Evolutionary conservation across 768 basidiomycete species (phyloP).

Genomic region (Suillus americanus): DNA sequence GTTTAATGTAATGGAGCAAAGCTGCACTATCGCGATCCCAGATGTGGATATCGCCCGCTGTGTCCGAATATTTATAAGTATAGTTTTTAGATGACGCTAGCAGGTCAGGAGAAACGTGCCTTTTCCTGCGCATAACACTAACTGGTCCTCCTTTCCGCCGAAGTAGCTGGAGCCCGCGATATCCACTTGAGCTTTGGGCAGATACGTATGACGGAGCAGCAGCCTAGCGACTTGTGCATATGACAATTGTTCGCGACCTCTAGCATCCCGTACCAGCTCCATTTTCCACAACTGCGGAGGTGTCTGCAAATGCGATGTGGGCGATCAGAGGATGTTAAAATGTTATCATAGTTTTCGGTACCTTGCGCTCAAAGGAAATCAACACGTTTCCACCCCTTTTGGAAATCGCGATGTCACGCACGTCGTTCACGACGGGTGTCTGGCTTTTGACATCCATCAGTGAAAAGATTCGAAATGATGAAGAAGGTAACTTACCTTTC

Average conservation of each 20-base stretch:
- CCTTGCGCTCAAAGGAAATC: conserved; percentile 47
- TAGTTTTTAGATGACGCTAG: neutral
- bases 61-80: conserved; percentile 8
- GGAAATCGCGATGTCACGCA: conserved; percentile 51
- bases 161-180: conserved; percentile 84
- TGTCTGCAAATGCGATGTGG: conserved; percentile 39
- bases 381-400: conserved; percentile 43
- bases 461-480: neutral
- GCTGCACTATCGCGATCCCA: conserved; percentile 84
- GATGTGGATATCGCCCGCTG: conserved; percentile 81
- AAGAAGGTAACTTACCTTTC: conserved; percentile 40
- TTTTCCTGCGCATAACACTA: conserved; percentile 79
- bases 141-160: conserved; percentile 75
- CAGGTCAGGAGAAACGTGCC: conserved; percentile 34
- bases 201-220: conserved; percentile 64
- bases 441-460: conserved; percentile 37
- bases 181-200: conserved; percentile 65
- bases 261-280: conserved; percentile 55
- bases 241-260: conserved; percentile 34
- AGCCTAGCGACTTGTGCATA: conserved; percentile 30
- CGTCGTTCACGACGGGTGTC: conserved; percentile 54
- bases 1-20: conserved; percentile 67
- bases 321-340: conserved; percentile 2
- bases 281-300: conserved; percentile 81
- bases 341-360: conserved; percentile 9